Conservation (phyloP, 108 stramenopile species). For the Nannochloropsis oceanica region DNA sequence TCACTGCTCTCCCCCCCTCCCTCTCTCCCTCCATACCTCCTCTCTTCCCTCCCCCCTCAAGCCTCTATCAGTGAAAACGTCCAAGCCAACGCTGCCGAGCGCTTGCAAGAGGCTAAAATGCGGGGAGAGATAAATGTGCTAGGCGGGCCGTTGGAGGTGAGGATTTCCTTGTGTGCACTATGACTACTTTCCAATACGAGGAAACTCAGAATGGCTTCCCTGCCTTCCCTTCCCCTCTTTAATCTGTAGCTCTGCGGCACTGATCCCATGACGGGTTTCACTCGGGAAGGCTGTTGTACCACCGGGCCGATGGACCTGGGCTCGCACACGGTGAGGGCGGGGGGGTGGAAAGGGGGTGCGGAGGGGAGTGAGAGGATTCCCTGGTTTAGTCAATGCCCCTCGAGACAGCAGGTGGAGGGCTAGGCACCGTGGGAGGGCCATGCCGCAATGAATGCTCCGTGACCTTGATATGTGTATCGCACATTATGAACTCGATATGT, state of each 20-base stretch:
- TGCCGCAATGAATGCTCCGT: too few relatives aligned
- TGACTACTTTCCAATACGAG: too few relatives aligned
- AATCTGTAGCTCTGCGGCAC: background rate
- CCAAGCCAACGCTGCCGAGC: background rate
- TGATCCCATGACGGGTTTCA: constrained; percentile 49
- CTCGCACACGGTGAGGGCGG: constrained; percentile 45
- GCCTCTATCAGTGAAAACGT: background rate
- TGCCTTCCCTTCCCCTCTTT: background rate
- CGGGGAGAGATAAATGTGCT: background rate
- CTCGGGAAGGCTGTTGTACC: constrained; percentile 59
- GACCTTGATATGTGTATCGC: too few relatives aligned
- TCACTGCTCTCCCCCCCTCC: background rate
- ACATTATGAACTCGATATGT: too few relatives aligned
- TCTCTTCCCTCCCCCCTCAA: background rate
- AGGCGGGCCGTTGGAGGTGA: background rate
- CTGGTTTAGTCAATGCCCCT: too few relatives aligned
- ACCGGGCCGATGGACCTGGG: constrained; percentile 58
- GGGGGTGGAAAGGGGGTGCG: background rate
- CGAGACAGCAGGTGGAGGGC: too few relatives aligned
- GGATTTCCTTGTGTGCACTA: too few relatives aligned
- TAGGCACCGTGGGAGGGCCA: too few relatives aligned
- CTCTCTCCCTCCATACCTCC: background rate
- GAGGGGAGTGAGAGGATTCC: background rate
- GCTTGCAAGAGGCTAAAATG: background rate
- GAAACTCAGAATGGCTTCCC: too few relatives aligned